These are phyloP conservation scores for Fagopyrum tataricum DNA, from an alignment of 148 eudicot species.

Conservation along the genomic window DNA sequence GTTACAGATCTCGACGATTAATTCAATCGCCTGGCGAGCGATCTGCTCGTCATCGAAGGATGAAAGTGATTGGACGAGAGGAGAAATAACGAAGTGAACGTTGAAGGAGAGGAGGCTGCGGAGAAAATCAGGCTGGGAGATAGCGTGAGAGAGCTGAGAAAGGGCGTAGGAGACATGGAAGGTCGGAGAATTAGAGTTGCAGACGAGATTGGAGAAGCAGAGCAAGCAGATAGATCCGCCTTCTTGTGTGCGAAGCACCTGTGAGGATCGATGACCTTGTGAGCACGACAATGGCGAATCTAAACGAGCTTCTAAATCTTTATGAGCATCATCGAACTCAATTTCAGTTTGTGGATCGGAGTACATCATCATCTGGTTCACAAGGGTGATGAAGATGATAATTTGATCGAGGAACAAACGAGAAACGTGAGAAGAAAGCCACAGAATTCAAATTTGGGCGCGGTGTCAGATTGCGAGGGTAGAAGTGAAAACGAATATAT, in stretches of 20 bases:
- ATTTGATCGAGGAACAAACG: not conserved
- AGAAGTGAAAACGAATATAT: not conserved
- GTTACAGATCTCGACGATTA: slow-evolving; percentile 31
- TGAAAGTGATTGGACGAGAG: slow-evolving; percentile 46
- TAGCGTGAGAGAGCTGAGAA: slow-evolving; percentile 66
- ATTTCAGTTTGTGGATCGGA: slow-evolving; percentile 8
- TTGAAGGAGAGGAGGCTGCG: slow-evolving; percentile 47
- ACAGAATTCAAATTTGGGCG: slow-evolving; percentile 6
- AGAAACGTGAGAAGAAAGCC: not conserved
- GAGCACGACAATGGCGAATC: slow-evolving; percentile 35
- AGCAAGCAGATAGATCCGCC: slow-evolving; percentile 76
- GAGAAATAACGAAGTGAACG: slow-evolving; percentile 57
- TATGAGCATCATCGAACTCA: not conserved
- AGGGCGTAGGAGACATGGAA: slow-evolving; percentile 89
- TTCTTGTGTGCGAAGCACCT: slow-evolving; percentile 39
- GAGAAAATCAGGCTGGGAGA: slow-evolving; percentile 56
- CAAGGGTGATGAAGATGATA: not conserved
- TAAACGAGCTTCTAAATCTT: not conserved
- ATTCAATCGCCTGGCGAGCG: slow-evolving; percentile 43
- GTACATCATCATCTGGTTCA: not conserved
- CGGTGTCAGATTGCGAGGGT: not conserved
- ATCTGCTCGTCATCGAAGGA: slow-evolving; percentile 54
- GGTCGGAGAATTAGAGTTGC: slow-evolving; percentile 59
- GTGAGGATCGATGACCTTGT: slow-evolving; percentile 58
- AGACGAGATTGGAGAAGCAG: slow-evolving; percentile 74